phyloP scores from a whole-genome alignment of 2,329 filamentous ascomycete species.

The Graphium sp. region DNA sequence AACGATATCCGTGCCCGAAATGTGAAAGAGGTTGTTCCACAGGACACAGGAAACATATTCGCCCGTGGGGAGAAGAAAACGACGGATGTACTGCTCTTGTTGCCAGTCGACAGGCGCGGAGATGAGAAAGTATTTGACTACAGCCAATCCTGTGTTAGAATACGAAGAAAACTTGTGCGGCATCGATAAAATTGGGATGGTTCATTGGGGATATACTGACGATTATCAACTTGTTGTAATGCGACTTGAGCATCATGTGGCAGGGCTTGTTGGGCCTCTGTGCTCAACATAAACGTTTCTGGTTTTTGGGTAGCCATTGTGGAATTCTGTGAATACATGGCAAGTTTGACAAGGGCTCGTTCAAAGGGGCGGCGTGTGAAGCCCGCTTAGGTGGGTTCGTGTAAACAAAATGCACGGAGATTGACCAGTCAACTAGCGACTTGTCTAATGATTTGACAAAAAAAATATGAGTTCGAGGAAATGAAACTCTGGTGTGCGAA shows the following conservation, averaged over 20 bases:
- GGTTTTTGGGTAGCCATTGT: constrained; percentile 90
- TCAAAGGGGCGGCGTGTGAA: constrained; percentile 10
- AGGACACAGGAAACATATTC: constrained; percentile 98
- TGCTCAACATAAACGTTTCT: constrained; percentile 97
- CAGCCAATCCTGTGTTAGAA: constrained; percentile 8
- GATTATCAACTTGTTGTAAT: constrained; percentile 93
- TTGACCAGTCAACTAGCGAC: constrained; percentile 1
- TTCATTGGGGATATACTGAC: constrained; percentile 35
- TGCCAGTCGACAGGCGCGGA: constrained; percentile 97
- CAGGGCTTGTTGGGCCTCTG: constrained; percentile 88
- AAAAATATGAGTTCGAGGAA: constrained; percentile 1
- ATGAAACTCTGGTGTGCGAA: constrained; percentile 8
- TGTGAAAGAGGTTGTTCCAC: constrained; percentile 99
- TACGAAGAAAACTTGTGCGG: constrained; percentile 3
- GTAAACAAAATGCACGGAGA: constrained; percentile 4
- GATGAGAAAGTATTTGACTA: constrained; percentile 99
- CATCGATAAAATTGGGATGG: not conserved
- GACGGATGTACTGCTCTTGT: constrained; percentile 86
- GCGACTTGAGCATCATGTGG: constrained; percentile 95
- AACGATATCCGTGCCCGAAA: constrained; percentile 96
- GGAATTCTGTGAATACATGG: constrained; percentile 70
- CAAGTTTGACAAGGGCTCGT: constrained; percentile 10
- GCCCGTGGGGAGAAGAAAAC: constrained; percentile 88
- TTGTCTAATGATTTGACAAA: not conserved
- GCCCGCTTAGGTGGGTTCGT: constrained; percentile 10